Conservation (phyloP, 2,329 filamentous ascomycete genomes). For the Xylaria sp. region DNA sequence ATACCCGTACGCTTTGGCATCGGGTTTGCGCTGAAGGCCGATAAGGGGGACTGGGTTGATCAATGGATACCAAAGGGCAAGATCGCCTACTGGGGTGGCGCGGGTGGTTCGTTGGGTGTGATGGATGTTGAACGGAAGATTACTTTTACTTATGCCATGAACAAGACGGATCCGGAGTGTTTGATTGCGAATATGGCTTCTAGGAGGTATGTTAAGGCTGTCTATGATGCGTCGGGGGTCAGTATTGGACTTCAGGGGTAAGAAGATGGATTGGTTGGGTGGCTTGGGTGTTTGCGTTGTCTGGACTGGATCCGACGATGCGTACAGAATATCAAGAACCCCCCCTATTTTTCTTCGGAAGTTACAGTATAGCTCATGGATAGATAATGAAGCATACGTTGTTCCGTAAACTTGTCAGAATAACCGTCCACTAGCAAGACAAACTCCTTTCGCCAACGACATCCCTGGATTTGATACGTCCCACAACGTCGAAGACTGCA, state of each 20-base stretch:
- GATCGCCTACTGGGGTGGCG: constrained; percentile 25
- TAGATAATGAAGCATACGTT: too few relatives aligned
- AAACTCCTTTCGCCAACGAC: too few relatives aligned
- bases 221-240: constrained; percentile 24
- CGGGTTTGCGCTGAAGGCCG: constrained; percentile 36
- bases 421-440: too few relatives aligned
- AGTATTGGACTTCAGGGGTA: background rate
- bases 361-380: too few relatives aligned
- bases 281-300: too few relatives aligned
- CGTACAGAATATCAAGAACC: too few relatives aligned
- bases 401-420: too few relatives aligned
- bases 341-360: too few relatives aligned
- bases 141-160: constrained; percentile 27
- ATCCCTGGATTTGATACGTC: too few relatives aligned
- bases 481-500: too few relatives aligned
- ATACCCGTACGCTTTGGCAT: constrained; percentile 37
- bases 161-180: constrained; percentile 11
- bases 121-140: constrained; percentile 24
- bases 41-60: constrained; percentile 22
- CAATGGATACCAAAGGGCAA: constrained; percentile 33
- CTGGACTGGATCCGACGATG: background rate
- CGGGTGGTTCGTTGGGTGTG: constrained; percentile 23
- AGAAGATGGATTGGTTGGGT: background rate
- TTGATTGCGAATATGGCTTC: constrained; percentile 18
- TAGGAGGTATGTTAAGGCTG: constrained; percentile 20